These are phyloP conservation scores for Ceratobasidium theobromae DNA, from an alignment of 1,284 basidiomycete genomes.

Conservation along the genomic window DNA sequence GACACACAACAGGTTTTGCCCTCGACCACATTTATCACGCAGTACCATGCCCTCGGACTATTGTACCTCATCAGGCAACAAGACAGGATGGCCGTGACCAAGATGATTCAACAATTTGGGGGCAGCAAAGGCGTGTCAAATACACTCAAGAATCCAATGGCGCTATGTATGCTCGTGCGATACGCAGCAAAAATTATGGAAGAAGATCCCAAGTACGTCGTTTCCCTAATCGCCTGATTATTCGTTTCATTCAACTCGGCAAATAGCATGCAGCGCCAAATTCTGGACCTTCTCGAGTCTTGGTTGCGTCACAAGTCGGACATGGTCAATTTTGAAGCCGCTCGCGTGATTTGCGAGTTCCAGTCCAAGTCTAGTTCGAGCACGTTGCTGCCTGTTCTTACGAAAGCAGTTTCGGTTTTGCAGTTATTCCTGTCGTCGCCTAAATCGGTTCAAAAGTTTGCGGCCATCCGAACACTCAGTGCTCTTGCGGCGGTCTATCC, in stretches of 20 bases:
- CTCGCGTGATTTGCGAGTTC: conserved; percentile 89
- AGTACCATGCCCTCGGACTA: conserved; percentile 96
- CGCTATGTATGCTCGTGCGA: conserved; percentile 98
- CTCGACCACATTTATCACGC: conserved; percentile 88
- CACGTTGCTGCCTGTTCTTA: conserved; percentile 13
- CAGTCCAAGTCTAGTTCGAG: conserved; percentile 6
- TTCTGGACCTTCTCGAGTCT: conserved; percentile 92
- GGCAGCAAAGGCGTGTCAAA: conserved; percentile 80
- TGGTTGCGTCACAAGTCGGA: conserved; percentile 99
- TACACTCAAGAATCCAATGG: conserved; percentile 92
- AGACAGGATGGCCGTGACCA: conserved; percentile 98
- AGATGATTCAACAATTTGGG: conserved; percentile 97
- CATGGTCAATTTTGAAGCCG: conserved; percentile 99
- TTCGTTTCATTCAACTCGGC: conserved; percentile 16
- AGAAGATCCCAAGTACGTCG: conserved; percentile 90
- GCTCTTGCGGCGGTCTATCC: conserved; percentile 84
- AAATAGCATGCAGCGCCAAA: conserved; percentile 80
- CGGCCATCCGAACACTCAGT: conserved; percentile 94
- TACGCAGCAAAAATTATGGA: conserved; percentile 98
- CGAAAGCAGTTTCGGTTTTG: conserved; percentile 59
- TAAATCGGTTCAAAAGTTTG: conserved; percentile 94
- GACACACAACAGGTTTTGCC: conserved; percentile 77
- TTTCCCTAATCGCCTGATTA: not conserved
- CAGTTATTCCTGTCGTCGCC: conserved; percentile 93
- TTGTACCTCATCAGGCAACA: conserved; percentile 95